Conservation (phyloP, 2,329 filamentous ascomycete species). For the Epichloe bromicola region DNA sequence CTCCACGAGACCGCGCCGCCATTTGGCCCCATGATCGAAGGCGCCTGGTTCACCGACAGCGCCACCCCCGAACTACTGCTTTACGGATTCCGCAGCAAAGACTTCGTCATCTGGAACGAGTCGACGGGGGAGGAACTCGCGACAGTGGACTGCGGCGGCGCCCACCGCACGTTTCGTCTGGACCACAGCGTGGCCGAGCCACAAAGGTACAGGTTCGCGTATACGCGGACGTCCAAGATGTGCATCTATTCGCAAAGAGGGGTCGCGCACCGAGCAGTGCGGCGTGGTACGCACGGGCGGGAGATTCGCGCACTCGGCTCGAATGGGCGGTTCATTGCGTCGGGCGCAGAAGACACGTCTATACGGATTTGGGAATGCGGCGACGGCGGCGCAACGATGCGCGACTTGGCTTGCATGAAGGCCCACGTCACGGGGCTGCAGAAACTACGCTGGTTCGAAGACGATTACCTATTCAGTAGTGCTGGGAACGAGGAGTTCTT, state of each 20-base stretch:
- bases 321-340: conserved; percentile 38
- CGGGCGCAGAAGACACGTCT: conserved; percentile 56
- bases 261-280: conserved; percentile 35
- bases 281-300: conserved; percentile 66
- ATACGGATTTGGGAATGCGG: conserved; percentile 59
- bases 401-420: conserved; percentile 53
- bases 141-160: conserved; percentile 69
- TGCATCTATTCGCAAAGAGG: conserved; percentile 31
- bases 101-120: conserved; percentile 75
- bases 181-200: conserved; percentile 18
- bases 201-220: conserved; percentile 45
- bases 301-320: conserved; percentile 54
- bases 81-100: conserved; percentile 68
- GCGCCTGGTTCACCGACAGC: conserved; percentile 42
- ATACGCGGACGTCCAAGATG: conserved; percentile 54
- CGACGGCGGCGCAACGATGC: conserved; percentile 13
- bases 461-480: conserved; percentile 67
- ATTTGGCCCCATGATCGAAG: conserved; percentile 65
- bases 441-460: conserved; percentile 60
- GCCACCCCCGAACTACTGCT: conserved; percentile 46
- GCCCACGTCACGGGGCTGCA: conserved; percentile 78
- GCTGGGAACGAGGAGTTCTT: conserved; percentile 83
- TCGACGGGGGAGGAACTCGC: conserved; percentile 53
- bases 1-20: conserved; percentile 58
- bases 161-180: conserved; percentile 62